A percentile compares a stretch with the other conserved stretches of the same genome.
These are phyloP conservation scores for Aspergillus fructus DNA, from an alignment of 2,329 filamentous ascomycete genomes.

Conservation along the genomic window DNA sequence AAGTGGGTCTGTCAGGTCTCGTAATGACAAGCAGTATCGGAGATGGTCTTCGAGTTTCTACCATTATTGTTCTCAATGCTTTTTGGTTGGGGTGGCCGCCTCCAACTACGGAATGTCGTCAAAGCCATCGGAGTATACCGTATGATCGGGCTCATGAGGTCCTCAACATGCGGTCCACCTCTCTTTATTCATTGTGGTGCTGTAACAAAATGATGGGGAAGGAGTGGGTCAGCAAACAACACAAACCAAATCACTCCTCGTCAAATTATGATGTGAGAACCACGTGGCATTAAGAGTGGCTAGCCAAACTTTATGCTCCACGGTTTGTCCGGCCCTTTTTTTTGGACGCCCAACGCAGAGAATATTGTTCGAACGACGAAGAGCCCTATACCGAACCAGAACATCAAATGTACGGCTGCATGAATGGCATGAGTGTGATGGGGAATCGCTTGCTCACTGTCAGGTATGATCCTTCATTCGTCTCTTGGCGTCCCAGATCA, in stretches of 20 bases:
- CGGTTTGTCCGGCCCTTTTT: not conserved
- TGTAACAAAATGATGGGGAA: not conserved
- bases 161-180: not conserved
- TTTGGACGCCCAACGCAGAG: not conserved
- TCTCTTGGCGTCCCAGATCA: not conserved
- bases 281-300: constrained; percentile 13
- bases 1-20: not conserved
- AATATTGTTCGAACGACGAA: not conserved
- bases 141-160: not conserved
- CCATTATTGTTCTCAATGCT: no score
- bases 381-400: no score
- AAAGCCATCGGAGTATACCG: no score
- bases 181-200: not conserved
- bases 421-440: not conserved
- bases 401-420: no score
- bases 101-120: not conserved
- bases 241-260: not conserved
- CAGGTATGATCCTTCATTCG: not conserved
- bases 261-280: not conserved
- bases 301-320: constrained; percentile 12
- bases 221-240: not conserved
- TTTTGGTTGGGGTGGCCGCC: not conserved
- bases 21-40: no score
- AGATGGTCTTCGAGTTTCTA: no score
- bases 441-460: not conserved